Conservation (phyloP, 305 asterid species). For the Rubia tinctorum region DNA sequence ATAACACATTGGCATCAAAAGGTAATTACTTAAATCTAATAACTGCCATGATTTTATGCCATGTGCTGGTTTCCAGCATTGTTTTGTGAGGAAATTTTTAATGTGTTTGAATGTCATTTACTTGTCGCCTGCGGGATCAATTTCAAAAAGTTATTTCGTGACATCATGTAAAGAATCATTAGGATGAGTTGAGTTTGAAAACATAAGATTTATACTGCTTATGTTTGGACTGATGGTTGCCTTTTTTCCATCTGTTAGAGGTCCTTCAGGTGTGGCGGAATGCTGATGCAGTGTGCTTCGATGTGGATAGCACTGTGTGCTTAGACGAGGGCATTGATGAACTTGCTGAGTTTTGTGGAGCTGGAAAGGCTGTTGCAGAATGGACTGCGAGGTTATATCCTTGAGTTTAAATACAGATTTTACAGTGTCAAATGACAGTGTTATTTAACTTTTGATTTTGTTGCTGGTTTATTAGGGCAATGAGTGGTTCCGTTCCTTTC, state of each 20-base stretch:
- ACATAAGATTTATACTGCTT: not conserved
- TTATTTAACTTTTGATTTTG: not conserved
- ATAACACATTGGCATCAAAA: constrained; percentile 71
- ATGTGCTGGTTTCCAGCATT: not conserved
- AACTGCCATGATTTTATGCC: not conserved
- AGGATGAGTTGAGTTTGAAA: not conserved
- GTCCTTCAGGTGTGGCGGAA: constrained; percentile 71
- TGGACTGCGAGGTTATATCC: constrained; percentile 81
- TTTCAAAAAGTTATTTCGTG: not conserved
- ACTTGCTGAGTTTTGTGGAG: constrained; percentile 95
- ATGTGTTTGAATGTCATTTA: not conserved
- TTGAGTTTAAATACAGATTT: constrained; percentile 1
- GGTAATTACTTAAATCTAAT: constrained; percentile 33
- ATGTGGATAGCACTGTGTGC: constrained; percentile 98
- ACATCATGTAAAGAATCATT: not conserved
- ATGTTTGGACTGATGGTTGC: constrained; percentile 12
- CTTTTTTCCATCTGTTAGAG: constrained; percentile 45
- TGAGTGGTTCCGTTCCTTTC: constrained; percentile 91
- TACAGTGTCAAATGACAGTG: not conserved
- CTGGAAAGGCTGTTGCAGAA: constrained; percentile 91
- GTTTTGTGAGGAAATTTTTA: not conserved
- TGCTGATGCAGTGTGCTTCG: constrained; percentile 87
- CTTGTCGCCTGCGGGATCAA: not conserved
- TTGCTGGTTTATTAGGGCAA: constrained; percentile 52
- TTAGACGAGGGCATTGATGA: constrained; percentile 98